Conservation (phyloP, 1,139 yeast species). For the Yamadazyma kanchanaburiensis region DNA sequence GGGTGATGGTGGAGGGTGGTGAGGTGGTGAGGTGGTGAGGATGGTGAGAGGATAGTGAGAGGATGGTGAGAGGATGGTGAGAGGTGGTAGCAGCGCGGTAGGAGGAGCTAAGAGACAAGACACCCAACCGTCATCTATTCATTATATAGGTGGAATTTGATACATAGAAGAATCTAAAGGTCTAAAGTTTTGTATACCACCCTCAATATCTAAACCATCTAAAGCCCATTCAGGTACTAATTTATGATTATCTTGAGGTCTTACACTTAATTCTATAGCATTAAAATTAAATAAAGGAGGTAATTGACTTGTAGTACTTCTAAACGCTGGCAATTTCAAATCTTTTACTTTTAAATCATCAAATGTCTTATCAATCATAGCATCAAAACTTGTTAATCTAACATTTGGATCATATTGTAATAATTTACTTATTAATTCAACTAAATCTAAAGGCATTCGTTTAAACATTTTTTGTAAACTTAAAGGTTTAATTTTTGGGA, state of each 20-base stretch:
- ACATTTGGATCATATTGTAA: constrained; percentile 75
- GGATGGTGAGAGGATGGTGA: too few species aligned
- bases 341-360: constrained; percentile 63
- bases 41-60: too few species aligned
- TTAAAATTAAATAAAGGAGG: constrained; percentile 50
- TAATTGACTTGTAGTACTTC: constrained; percentile 29
- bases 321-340: constrained; percentile 54
- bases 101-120: too few species aligned
- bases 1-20: too few species aligned
- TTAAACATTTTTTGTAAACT: constrained; percentile 83
- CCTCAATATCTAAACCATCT: constrained; percentile 8
- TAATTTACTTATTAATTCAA: constrained; percentile 55
- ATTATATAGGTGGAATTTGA: constrained; percentile 7
- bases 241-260: constrained; percentile 29
- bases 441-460: constrained; percentile 56
- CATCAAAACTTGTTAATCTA: constrained; percentile 67
- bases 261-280: constrained; percentile 43
- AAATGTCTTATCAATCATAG: constrained; percentile 69
- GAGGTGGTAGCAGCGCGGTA: too few species aligned
- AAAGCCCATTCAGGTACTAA: constrained; percentile 42
- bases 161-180: constrained; percentile 9
- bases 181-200: constrained; percentile 8
- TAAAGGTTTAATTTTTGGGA: constrained; percentile 93
- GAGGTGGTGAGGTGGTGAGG: too few species aligned
- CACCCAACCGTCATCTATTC: neutral